Evolutionary conservation across 106 monocot genomes (phyloP), one percentile per base, ranked within the genome.

Genomic region (Cymbidium sinense): DNA sequence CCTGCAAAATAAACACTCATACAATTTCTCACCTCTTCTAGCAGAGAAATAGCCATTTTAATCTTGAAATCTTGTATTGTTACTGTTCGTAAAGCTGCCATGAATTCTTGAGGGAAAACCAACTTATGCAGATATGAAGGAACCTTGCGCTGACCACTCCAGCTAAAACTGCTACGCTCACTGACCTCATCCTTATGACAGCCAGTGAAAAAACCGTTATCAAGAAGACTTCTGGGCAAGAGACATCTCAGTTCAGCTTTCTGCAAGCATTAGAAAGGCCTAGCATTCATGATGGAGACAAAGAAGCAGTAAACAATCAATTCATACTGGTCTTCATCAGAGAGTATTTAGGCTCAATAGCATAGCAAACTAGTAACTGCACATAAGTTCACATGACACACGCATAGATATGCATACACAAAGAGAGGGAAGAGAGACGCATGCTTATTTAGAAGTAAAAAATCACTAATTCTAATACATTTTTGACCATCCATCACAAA

Each of bases 201-300:
- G 50, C 39, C 79, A 81, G 86, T 64, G 20, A 88, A 90, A 81
- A 90, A 92, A 58, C 92, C 94, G 81, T 77, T 76, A 71, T 87
- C 81, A 81, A 98, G 98, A 80, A 88, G 86, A 78, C 43, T 74
- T 83, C 51, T 92, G 36, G 91, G 87, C 50, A 98, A 50, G 43
- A 98, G 94, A 77, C 90, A 98, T 86, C 92, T 92, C 74, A 98
- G 78, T 80, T 94, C 98, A 74, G 90, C 89, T 75, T 90, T 94
- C 98, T 98, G 91, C 79, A 89, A 79, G 62, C 18, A 74, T n/a
- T 29, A 9, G 21, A 13, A 43, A 52, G 10, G 34, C 28, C 27
- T 36, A 72, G 65, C 18, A 69, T 80, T 30, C 36, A 78, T 33
- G 17, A 43, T 78, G 19, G 29, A 44, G 17, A 39, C 4, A 55